Base-by-base conservation (phyloP, 73 alveolate genomes). In the Paraurostyla sp. region DNA sequence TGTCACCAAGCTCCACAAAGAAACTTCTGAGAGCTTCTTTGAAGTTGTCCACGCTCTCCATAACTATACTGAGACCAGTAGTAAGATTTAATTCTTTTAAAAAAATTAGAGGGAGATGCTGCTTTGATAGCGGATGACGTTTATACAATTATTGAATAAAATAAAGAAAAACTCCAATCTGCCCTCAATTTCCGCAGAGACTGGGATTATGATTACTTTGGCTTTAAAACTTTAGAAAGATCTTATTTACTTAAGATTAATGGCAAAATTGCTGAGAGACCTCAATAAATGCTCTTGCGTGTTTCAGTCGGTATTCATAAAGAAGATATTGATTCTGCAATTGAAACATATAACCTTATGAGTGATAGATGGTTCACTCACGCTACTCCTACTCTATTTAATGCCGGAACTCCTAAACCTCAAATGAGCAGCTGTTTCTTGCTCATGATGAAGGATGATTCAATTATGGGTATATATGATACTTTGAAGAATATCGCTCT, bases 361-460 rank as follows among this genome's bases (percentile, higher is more conserved):
- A 89, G 96, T 49, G 89, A 71, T 57, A 93, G 75, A 87, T 85
- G 95, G 95, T 97, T 96, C 93, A 97, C 99, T 23, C 99, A 97
- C 75, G 99, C 99, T 33, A 92, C 99, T 0, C 99, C 99, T 25
- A 97, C 99, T 57, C 95, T 97, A 51, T 97, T 97, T 95, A 97
- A 97, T 46, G 80, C 98, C 2, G 99, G 99, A 25, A 95, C 99
- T 18, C 98, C 98, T 41, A 91, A 76, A 75, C 98, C 98, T 7
- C 94, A 97, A 90, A 97, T 97, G 99, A 76, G 96, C 58, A 91
- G 98, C 0, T 97, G 99, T 82, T 87, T 97, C 95, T 86, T 87
- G 57, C 54, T 87, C 57, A 76, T 92, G 86, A 92, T 93, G 97
- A 94, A 91, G 90, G 99, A 91, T 43, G 99, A 97, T 91, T 94